Base-by-base conservation (phyloP, 2,329 filamentous ascomycete species). In the Tolypocladium ophioglossoides region DNA sequence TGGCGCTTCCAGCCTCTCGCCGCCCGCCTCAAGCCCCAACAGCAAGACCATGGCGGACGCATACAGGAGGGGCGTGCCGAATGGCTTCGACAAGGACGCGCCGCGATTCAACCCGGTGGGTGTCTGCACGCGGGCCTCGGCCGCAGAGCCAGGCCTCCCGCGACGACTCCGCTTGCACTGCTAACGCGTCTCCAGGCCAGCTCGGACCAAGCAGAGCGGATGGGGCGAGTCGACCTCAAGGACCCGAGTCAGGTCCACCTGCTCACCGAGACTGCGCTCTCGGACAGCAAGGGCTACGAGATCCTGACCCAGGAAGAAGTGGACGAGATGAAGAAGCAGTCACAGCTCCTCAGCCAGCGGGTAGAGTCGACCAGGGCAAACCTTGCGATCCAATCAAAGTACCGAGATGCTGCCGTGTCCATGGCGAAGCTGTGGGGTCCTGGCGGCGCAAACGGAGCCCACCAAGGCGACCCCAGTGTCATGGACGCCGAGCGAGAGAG, bases 221-320 rank as follows among this genome's bases (percentile, higher is more conserved):
- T 80, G 22, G 71, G 71, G 4, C 73, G 79, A 12, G 76, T 85
- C 60, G 80, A 86, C 62, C 74, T 85, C 52, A 81, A 82, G 58
- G 87, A 89, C 68, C 81, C 78, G 56, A 87, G 99, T 47, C 87
- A 91, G 62, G 85, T 96, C 68, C 95, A 97, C 68, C 75, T 99
- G 49, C 80, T 99, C 55, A 91, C 94, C 57, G 92, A 97, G 74
- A 97, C 90, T 22, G 94, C 94, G 22, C 82, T 99, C 56, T 82
- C 85, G 56, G 94, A 99, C 71, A 95, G 91, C 73, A 86, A 85
- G 65, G 76, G 84, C 62, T 99, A 85, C 68, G 85, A 92, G 65
- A 85, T 99, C 27, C 69, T 99, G 57, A 89, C 91, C 0, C 88
- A 92, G 61, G 91, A 96, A 67, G 91, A 97, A 71, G 86, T 96